A percentile compares a stretch with the other conserved stretches of the same genome.
Evolutionary conservation across 805 yeast genomes (phyloP).

Genomic region (Groenewaldozyma salmanticensis): DNA sequence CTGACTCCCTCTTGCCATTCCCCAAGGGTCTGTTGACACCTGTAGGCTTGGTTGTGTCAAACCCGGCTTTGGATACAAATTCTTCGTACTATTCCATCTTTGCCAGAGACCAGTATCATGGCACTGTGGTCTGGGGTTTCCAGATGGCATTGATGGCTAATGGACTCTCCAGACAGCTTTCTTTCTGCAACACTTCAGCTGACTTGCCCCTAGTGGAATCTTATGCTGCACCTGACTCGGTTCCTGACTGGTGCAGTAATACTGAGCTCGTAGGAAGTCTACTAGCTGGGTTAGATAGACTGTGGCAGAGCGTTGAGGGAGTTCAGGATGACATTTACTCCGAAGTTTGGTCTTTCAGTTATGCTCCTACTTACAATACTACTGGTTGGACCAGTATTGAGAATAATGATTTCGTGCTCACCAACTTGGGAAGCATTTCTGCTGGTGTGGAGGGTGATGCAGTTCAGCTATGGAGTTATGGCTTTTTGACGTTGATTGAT

Average conservation of each 20-base stretch:
- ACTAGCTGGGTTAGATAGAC: conserved; percentile 6
- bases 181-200: conserved; percentile 3
- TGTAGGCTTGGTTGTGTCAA: no score
- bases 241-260: conserved; percentile 7
- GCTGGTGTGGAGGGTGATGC: conserved; percentile 8
- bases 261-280: conserved; percentile 3
- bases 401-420: no score
- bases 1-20: no score
- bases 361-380: neutral
- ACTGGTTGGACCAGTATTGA: no score
- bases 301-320: conserved; percentile 9
- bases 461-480: conserved; percentile 8
- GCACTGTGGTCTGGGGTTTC: no score
- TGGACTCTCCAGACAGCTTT: conserved; percentile 5
- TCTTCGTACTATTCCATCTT: no score
- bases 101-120: no score
- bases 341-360: conserved; percentile 8
- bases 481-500: conserved; percentile 7
- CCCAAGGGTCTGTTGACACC: no score
- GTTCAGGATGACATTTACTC: conserved; percentile 6
- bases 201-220: conserved; percentile 4
- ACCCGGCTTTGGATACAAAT: no score
- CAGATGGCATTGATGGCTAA: no score
- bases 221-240: neutral
- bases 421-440: conserved; percentile 6